Base-by-base conservation (phyloP, 495 filamentous ascomycete genomes). In the Parmelia sp. region DNA sequence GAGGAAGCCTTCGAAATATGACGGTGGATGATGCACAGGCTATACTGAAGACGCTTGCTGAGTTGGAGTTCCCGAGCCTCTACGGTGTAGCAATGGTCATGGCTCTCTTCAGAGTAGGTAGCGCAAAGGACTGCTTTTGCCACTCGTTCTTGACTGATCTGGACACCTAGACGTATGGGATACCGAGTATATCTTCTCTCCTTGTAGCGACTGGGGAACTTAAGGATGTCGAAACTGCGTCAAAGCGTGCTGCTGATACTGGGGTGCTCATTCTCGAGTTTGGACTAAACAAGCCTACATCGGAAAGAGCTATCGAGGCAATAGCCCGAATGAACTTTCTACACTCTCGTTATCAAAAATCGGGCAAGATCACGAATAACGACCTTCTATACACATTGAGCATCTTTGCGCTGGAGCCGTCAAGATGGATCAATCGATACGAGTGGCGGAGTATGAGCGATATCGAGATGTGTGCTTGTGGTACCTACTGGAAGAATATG, bases 331-430 rank as follows among this genome's bases (percentile, higher is more conserved):
- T 86, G 70, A 86, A 87, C 68, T 88, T 77, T 67, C 73, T 89
- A 27, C 87, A 89, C 66, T 75, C 75, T 51, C 74, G 73, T 17
- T 88, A 87, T 68, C 74, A 78, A 12, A 74, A 78, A 56, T 71
- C 80, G 1, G 84, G 84, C 57, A 80, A 80, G 62, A 89, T 90
- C 64, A 75, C 74, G 12, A 82, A 88, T 33, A 74, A 80, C 23
- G 86, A 89, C 29, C 79, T 89, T 72, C 75, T 90, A 1, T 90
- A 87, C 71, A 88, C 85, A 3, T 77, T 89, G 0, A 79, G 77
- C 21, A 76, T 88, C 0, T 89, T 88, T 69, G 78, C 83, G 0
- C 68, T 78, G 1, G 79, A 88, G 63, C 84, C 84, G 0, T 72
- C 82, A 58, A 71, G 75, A 4, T 88, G 83, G 71, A 78, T 84